These are phyloP conservation scores for Solanum corneliomulleri DNA, from an alignment of 257 asterid genomes.

Conservation along the genomic window DNA sequence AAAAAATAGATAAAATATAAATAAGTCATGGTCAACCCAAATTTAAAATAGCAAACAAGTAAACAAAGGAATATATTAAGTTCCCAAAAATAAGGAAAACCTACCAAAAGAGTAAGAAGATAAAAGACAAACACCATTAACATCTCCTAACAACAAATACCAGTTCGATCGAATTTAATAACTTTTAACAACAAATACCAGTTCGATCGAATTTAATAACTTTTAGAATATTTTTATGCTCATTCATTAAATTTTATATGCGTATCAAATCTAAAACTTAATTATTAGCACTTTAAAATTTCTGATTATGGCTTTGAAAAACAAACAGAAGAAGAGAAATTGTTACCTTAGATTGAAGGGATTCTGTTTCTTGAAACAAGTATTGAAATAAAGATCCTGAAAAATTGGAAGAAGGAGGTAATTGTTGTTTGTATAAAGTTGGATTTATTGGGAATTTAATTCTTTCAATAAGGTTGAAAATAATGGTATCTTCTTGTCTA, in stretches of 20 bases:
- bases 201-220: too few relatives aligned
- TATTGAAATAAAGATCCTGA: constrained; percentile 33
- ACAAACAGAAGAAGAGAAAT: neutral
- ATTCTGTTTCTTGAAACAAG: constrained; percentile 60
- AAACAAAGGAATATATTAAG: neutral
- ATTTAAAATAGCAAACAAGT: neutral
- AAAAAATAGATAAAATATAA: too few relatives aligned
- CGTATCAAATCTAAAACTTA: neutral
- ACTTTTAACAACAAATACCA: too few relatives aligned
- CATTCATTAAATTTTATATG: neutral
- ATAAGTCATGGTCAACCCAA: too few relatives aligned
- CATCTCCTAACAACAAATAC: neutral
- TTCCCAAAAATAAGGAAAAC: neutral
- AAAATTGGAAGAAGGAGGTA: neutral
- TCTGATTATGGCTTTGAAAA: neutral
- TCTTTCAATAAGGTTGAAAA: constrained; percentile 69
- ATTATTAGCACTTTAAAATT: neutral
- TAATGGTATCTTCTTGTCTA: constrained; percentile 70
- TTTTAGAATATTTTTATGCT: too few relatives aligned
- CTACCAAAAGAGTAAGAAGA: neutral
- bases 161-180: too few relatives aligned
- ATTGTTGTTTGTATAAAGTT: constrained; percentile 24
- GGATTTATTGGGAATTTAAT: constrained; percentile 40
- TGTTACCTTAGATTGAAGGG: constrained; percentile 68
- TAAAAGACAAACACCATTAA: neutral